phyloP scores from a whole-genome alignment of 169 alveolate genomes.

The Plasmodium cynomolgi region DNA sequence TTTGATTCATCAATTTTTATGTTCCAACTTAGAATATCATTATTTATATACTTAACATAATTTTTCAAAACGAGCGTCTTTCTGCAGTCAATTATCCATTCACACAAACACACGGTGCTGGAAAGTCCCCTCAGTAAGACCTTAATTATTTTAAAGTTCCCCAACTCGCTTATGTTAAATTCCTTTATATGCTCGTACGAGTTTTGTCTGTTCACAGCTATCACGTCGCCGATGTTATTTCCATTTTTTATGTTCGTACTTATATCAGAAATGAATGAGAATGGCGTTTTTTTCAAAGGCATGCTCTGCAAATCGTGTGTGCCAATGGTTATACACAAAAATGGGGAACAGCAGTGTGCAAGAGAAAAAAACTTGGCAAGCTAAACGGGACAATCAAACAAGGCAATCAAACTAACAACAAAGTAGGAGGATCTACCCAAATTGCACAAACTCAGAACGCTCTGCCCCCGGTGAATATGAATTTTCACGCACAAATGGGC shows the following conservation, averaged over 20 bases:
- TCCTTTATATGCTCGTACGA: conserved; percentile 9
- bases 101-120: conserved; percentile 56
- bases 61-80: conserved; percentile 3
- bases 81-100: conserved; percentile 43
- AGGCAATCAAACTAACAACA: neutral
- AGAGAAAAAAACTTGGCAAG: neutral
- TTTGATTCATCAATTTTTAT: conserved; percentile 8
- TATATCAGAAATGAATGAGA: conserved; percentile 30
- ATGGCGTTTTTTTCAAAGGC: conserved; percentile 47
- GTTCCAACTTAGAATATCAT: conserved; percentile 14
- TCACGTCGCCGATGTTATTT: neutral
- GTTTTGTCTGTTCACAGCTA: neutral
- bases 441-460: neutral
- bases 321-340: neutral
- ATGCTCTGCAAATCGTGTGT: conserved; percentile 10
- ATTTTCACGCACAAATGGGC: neutral
- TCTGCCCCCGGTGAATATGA: neutral
- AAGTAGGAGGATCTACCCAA: neutral
- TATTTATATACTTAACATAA: conserved; percentile 53
- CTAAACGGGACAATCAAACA: neutral
- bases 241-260: conserved; percentile 1
- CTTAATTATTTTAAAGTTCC: conserved; percentile 35
- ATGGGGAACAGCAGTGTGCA: neutral
- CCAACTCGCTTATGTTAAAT: conserved; percentile 13
- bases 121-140: conserved; percentile 52